A percentile compares a stretch with the other conserved stretches of the same genome.
Evolutionary conservation across 2,329 filamentous ascomycete genomes (phyloP).

Genomic region (Orbilia ellipsospora): DNA sequence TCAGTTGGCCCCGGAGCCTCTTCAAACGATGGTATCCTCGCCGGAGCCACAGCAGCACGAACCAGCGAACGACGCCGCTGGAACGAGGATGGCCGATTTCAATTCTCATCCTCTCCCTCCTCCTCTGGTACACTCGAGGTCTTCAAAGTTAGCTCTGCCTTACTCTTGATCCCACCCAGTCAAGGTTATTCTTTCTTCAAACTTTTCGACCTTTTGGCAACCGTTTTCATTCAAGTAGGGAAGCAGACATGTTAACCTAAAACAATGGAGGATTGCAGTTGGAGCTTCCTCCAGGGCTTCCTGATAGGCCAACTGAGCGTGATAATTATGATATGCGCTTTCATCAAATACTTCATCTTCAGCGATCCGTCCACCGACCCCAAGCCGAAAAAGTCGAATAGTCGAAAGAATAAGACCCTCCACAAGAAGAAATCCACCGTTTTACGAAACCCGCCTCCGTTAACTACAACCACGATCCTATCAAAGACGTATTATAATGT

Average conservation of each 20-base stretch:
- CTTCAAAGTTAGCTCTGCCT: constrained; percentile 56
- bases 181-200: constrained; percentile 40
- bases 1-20: constrained; percentile 8
- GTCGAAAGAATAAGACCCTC: constrained; percentile 65
- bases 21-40: constrained; percentile 19
- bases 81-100: constrained; percentile 16
- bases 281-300: constrained; percentile 93
- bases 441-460: constrained; percentile 75
- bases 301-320: constrained; percentile 93
- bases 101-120: constrained; percentile 23
- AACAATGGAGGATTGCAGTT: constrained; percentile 64
- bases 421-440: constrained; percentile 77
- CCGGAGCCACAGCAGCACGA: constrained; percentile 9
- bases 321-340: constrained; percentile 87
- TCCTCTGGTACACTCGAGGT: constrained; percentile 40
- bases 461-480: constrained; percentile 93
- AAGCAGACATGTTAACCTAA: constrained; percentile 19
- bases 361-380: constrained; percentile 75
- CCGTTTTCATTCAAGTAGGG: not conserved
- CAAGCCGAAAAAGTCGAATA: constrained; percentile 62
- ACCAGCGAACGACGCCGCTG: constrained; percentile 35
- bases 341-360: constrained; percentile 99
- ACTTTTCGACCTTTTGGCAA: not conserved
- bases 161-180: constrained; percentile 40
- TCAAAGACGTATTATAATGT: constrained; percentile 98